Conservation (phyloP, 345 rosid genomes). For the Capsella bursapastoris region DNA sequence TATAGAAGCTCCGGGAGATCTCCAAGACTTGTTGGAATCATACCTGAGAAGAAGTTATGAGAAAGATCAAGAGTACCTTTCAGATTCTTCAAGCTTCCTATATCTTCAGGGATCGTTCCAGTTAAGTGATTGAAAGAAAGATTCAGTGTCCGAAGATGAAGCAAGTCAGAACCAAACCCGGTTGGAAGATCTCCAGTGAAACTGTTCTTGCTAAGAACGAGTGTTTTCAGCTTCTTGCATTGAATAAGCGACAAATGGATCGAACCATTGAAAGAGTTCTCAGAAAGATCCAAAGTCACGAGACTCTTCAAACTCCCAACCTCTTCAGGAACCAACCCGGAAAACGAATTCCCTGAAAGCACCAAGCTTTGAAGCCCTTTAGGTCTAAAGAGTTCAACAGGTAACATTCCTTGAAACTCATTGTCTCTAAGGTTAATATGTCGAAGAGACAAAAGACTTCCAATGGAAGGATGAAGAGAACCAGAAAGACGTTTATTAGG, state of each 20-base stretch:
- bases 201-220: slow-evolving; percentile 63
- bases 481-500: slow-evolving; percentile 63
- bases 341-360: slow-evolving; percentile 70
- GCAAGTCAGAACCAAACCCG: slow-evolving; percentile 49
- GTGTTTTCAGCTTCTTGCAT: slow-evolving; percentile 59
- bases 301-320: slow-evolving; percentile 61
- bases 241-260: slow-evolving; percentile 54
- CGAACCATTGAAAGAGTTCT: slow-evolving; percentile 59
- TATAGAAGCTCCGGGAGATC: slow-evolving; percentile 70
- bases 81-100: slow-evolving; percentile 64
- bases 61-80: slow-evolving; percentile 74
- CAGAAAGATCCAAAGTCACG: slow-evolving; percentile 61
- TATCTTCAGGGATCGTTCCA: slow-evolving; percentile 62
- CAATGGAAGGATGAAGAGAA: slow-evolving; percentile 59
- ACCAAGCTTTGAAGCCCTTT: slow-evolving; percentile 69
- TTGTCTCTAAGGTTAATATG: slow-evolving; percentile 69
- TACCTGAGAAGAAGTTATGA: slow-evolving; percentile 69
- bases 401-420: slow-evolving; percentile 64
- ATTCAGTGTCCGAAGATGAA: slow-evolving; percentile 55
- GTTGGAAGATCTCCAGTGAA: slow-evolving; percentile 65
- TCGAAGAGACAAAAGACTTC: slow-evolving; percentile 62
- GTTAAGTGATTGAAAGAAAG: slow-evolving; percentile 66
- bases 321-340: slow-evolving; percentile 70
- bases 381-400: slow-evolving; percentile 56
- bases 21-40: slow-evolving; percentile 72